A percentile compares a stretch with the other conserved stretches of the same genome.
These are phyloP conservation scores for Pythium pyrilobum DNA, from an alignment of 352 stramenopile species.

Conservation along the genomic window DNA sequence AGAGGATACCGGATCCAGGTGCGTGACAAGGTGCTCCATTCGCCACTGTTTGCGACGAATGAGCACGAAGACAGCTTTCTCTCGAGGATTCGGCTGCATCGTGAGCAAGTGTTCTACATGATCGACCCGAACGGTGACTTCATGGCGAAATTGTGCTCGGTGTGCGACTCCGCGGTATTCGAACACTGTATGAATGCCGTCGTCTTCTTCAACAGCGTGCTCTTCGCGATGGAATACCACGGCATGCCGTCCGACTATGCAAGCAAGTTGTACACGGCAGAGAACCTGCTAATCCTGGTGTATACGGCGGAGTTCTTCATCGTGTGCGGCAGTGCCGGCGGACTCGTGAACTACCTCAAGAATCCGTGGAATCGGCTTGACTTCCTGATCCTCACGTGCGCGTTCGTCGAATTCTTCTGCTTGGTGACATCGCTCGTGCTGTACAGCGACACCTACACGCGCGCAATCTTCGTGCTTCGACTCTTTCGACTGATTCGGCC, in stretches of 20 bases:
- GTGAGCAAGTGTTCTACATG: slow-evolving; percentile 62
- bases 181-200: slow-evolving; percentile 76
- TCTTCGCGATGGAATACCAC: slow-evolving; percentile 78
- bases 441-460: slow-evolving; percentile 61
- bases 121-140: slow-evolving; percentile 39
- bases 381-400: slow-evolving; percentile 60
- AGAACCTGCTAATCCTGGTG: slow-evolving; percentile 66
- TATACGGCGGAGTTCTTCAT: slow-evolving; percentile 69
- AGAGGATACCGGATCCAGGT: slow-evolving; percentile 22
- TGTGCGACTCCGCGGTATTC: slow-evolving; percentile 55
- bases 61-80: slow-evolving; percentile 56
- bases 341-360: slow-evolving; percentile 62
- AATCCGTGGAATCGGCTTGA: slow-evolving; percentile 81
- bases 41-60: slow-evolving; percentile 39
- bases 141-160: slow-evolving; percentile 43
- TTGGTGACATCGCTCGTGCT: slow-evolving; percentile 47
- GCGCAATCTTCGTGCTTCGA: slow-evolving; percentile 72
- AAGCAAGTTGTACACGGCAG: slow-evolving; percentile 46
- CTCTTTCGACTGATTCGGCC: slow-evolving; percentile 71
- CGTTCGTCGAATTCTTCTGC: slow-evolving; percentile 63
- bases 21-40: slow-evolving; percentile 37
- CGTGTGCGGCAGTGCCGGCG: slow-evolving; percentile 43
- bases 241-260: slow-evolving; percentile 58
- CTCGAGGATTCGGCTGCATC: slow-evolving; percentile 44
- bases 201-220: slow-evolving; percentile 66